These are phyloP conservation scores for Penicillium sumatraense DNA, from an alignment of 2,329 filamentous ascomycete genomes.

Conservation along the genomic window DNA sequence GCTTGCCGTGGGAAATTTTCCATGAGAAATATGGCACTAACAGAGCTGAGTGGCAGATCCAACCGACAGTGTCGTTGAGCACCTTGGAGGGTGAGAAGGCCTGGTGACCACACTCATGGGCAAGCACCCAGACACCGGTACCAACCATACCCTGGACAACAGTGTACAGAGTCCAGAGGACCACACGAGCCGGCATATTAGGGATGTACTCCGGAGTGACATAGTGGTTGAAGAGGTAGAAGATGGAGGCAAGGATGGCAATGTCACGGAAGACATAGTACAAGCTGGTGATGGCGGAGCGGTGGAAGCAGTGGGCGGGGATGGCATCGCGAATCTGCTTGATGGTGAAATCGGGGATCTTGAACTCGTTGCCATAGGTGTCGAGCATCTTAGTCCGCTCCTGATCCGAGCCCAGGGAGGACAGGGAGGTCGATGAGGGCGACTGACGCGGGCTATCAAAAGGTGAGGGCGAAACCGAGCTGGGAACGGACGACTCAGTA, in stretches of 20 bases:
- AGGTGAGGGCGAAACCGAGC: conserved; percentile 60
- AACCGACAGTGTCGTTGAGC: conserved; percentile 90
- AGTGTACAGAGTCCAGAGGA: conserved; percentile 70
- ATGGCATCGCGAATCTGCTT: conserved; percentile 97
- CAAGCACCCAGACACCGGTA: conserved; percentile 93
- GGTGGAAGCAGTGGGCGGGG: conserved; percentile 94
- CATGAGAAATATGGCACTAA: conserved; percentile 98
- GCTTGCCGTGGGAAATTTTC: conserved; percentile 99
- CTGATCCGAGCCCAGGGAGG: conserved; percentile 77
- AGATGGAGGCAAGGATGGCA: conserved; percentile 71
- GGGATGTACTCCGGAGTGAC: conserved; percentile 84
- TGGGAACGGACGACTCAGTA: conserved; percentile 59
- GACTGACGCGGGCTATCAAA: conserved; percentile 66
- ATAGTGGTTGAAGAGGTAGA: conserved; percentile 86
- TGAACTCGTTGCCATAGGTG: conserved; percentile 93
- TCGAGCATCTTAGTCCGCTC: conserved; percentile 71
- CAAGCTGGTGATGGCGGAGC: conserved; percentile 76
- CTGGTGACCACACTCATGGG: conserved; percentile 96
- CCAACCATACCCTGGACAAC: conserved; percentile 89
- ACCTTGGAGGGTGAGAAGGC: conserved; percentile 92
- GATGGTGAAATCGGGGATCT: conserved; percentile 93
- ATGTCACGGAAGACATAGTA: conserved; percentile 85
- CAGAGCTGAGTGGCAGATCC: conserved; percentile 84
- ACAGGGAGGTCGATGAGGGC: conserved; percentile 86
- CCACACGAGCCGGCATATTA: conserved; percentile 67